phyloP scores from a whole-genome alignment of 192 early-diverging fungal genomes.

The Entomortierella parvispora region DNA sequence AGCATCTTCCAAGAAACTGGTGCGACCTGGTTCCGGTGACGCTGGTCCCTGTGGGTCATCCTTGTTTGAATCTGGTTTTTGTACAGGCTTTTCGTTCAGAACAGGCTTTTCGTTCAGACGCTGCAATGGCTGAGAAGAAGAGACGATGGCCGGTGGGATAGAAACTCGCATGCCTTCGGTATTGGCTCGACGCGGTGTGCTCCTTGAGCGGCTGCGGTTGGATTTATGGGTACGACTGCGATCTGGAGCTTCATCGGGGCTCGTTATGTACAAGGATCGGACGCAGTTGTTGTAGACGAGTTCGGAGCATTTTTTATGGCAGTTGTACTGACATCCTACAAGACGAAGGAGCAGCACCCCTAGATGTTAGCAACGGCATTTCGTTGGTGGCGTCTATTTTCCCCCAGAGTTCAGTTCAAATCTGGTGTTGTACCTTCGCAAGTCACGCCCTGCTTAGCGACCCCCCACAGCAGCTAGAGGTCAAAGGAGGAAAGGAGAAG shows the following conservation, averaged over 20 bases:
- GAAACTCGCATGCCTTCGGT: conserved; percentile 27
- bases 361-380: background rate
- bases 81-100: conserved; percentile 28
- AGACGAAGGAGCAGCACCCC: background rate
- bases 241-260: conserved; percentile 3
- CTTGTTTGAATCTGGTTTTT: background rate
- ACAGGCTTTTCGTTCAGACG: conserved; percentile 28
- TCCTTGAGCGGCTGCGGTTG: conserved; percentile 1
- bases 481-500: background rate
- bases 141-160: conserved; percentile 28
- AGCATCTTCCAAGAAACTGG: conserved; percentile 43
- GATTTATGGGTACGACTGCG: background rate
- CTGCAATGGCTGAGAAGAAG: conserved; percentile 41
- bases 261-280: conserved; percentile 30
- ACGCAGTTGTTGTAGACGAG: conserved; percentile 43
- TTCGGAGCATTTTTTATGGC: conserved; percentile 46
- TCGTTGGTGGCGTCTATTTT: background rate
- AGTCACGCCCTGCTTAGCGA: conserved; percentile 70
- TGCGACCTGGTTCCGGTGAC: conserved; percentile 14
- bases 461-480: conserved; percentile 77
- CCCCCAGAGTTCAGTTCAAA: no score
- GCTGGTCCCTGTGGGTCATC: background rate
- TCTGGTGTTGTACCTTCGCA: conserved; percentile 59
- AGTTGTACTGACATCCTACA: conserved; percentile 35
- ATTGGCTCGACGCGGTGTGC: conserved; percentile 16